phyloP scores from a whole-genome alignment of 306 rosid species.

The Prunus mongolica region DNA sequence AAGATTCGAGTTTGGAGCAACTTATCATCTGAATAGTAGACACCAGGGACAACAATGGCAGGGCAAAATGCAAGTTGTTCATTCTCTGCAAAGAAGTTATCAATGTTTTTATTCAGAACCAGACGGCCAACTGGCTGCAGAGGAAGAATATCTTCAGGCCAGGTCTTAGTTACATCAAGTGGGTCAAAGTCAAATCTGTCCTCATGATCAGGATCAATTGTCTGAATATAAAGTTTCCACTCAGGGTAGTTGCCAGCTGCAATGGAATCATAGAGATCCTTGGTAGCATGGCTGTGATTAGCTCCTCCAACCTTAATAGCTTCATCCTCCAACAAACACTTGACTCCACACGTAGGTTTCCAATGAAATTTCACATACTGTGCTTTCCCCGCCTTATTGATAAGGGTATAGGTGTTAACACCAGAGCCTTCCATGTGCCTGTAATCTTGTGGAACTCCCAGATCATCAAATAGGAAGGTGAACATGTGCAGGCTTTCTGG shows the following conservation, averaged over 20 bases:
- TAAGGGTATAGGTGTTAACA: slow-evolving; percentile 75
- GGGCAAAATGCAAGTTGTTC: slow-evolving; percentile 96
- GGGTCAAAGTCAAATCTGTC: slow-evolving; percentile 90
- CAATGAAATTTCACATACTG: slow-evolving; percentile 86
- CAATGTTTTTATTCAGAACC: slow-evolving; percentile 88
- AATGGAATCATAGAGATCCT: slow-evolving; percentile 88
- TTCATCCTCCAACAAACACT: slow-evolving; percentile 78
- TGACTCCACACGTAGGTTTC: slow-evolving; percentile 79
- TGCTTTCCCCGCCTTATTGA: slow-evolving; percentile 77
- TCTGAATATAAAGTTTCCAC: slow-evolving; percentile 91
- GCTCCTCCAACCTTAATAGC: slow-evolving; percentile 84
- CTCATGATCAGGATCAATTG: slow-evolving; percentile 87
- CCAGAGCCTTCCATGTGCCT: slow-evolving; percentile 98
- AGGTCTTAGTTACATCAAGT: slow-evolving; percentile 88
- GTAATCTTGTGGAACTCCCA: slow-evolving; percentile 86
- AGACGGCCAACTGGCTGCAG: slow-evolving; percentile 93
- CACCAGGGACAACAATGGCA: slow-evolving; percentile 75
- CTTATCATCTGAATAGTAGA: slow-evolving; percentile 85
- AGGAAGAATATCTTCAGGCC: slow-evolving; percentile 96
- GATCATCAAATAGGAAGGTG: slow-evolving; percentile 72
- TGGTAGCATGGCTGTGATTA: slow-evolving; percentile 95
- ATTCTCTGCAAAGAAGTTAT: slow-evolving; percentile 95
- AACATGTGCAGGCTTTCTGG: slow-evolving; percentile 94
- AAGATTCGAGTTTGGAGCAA: slow-evolving; percentile 86
- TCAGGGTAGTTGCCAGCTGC: slow-evolving; percentile 97